Base-by-base conservation (phyloP, 306 rosid species). In the Trifolium dubium region DNA sequence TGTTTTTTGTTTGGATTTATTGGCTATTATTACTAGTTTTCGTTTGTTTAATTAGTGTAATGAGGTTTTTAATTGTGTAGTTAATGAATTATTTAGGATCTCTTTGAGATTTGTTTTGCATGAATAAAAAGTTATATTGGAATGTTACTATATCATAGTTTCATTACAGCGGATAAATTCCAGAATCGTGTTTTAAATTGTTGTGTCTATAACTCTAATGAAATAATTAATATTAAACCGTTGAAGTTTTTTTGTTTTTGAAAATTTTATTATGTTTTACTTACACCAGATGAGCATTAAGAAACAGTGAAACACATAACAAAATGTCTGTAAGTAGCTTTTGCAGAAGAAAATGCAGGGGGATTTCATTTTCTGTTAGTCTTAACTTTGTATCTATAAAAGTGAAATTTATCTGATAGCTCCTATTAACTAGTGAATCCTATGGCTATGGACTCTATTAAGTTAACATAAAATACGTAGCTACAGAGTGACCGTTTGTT, bases 1-100 rank as follows among this genome's bases (percentile, higher is more conserved):
- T 15, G 5, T 18, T 72, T 18, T 46, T 73, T 60, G 76, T 53
- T 67, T 79, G 40, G n/a, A 34, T 49, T 60, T 51, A 62, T 61
- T 68, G 30, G 23, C n/a, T n/a, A n/a, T 64, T 40, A 43, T 50
- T 18, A 3, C 13, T 47, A 29, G 60, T 39, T 69, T 58, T 62
- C 28, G 2, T 77, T 39, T 31, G 32, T 59, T 34, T 43, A 47
- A 64, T 0, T 23, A 49, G 58, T 12, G 32, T 73, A 1, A 6
- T 59, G n/a, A 74, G 56, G 71, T 71, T 13, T 61, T 67, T 30
- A 15, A 56, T 67, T 15, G 2, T 15, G 2, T 47, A 66, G 56
- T 58, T 32, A 28, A 14, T 17, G 50, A 62, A 30, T 39, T 56
- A 4, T 66, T 1, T 72, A 18, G 65, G 80, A 67, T 72, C 61